phyloP scores from a whole-genome alignment of 768 basidiomycete genomes.

The Hortiboletus campestris region DNA sequence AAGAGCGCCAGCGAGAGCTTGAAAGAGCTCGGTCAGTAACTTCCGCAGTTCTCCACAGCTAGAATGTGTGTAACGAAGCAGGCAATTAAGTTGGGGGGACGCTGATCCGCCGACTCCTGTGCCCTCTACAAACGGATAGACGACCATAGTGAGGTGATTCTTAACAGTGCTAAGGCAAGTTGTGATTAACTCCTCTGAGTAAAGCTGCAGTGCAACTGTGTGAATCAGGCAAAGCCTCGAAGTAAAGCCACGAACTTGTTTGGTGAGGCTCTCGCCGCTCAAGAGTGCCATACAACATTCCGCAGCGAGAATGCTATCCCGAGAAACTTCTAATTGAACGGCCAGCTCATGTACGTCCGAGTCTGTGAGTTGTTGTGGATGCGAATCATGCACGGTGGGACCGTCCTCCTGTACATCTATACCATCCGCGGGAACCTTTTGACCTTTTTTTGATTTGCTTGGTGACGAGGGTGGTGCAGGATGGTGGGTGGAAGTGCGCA shows the following conservation, averaged over 20 bases:
- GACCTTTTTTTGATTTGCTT: conserved; percentile 46
- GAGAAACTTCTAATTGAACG: conserved; percentile 54
- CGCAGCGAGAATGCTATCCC: conserved; percentile 77
- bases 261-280: conserved; percentile 74
- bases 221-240: background rate
- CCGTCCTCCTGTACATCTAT: background rate
- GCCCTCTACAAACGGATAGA: conserved; percentile 87
- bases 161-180: conserved; percentile 75
- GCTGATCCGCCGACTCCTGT: conserved; percentile 40
- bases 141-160: conserved; percentile 70
- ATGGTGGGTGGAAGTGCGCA: conserved; percentile 38
- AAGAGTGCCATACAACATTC: conserved; percentile 81
- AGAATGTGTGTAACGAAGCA: conserved; percentile 45
- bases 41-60: conserved; percentile 39
- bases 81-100: conserved; percentile 50
- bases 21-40: conserved; percentile 66
- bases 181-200: conserved; percentile 91
- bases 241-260: conserved; percentile 59
- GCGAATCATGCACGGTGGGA: conserved; percentile 3
- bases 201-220: conserved; percentile 51
- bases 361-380: conserved; percentile 38
- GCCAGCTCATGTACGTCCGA: conserved; percentile 51
- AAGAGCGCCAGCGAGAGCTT: conserved; percentile 66
- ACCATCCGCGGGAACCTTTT: conserved; percentile 27
- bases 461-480: conserved; percentile 36